These are phyloP conservation scores for Hanseniaspora mollemarum DNA, from an alignment of 805 yeast species.

Conservation along the genomic window DNA sequence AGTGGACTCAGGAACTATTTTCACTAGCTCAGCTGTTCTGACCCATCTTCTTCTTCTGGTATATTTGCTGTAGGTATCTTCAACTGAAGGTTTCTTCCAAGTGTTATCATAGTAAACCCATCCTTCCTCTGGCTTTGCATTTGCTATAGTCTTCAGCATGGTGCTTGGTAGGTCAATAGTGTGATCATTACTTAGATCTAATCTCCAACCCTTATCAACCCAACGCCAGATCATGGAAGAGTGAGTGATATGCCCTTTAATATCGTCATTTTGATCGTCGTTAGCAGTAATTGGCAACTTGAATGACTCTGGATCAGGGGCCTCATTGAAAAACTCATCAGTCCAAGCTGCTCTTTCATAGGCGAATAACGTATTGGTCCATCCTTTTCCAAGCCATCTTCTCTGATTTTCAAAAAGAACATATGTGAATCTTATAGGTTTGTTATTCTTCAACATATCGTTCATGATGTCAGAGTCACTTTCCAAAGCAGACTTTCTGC, in stretches of 20 bases:
- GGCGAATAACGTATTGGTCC: slow-evolving; percentile 85
- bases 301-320: slow-evolving; percentile 64
- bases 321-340: slow-evolving; percentile 84
- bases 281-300: slow-evolving; percentile 44
- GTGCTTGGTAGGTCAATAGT: slow-evolving; percentile 59
- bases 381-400: slow-evolving; percentile 94
- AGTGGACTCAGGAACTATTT: slow-evolving; percentile 16
- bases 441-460: slow-evolving; percentile 18
- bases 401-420: slow-evolving; percentile 91
- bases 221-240: slow-evolving; percentile 80
- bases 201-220: slow-evolving; percentile 87
- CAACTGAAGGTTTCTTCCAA: slow-evolving; percentile 85
- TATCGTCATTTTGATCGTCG: slow-evolving; percentile 38
- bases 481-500: slow-evolving; percentile 20
- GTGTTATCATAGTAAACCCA: slow-evolving; percentile 82
- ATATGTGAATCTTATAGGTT: slow-evolving; percentile 72
- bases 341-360: slow-evolving; percentile 97
- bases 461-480: slow-evolving; percentile 26
- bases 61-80: slow-evolving; percentile 77
- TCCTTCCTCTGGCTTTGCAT: slow-evolving; percentile 73
- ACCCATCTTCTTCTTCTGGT: slow-evolving; percentile 95
- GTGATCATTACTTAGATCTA: slow-evolving; percentile 82
- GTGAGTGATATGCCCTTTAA: neutral
- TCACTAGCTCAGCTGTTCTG: slow-evolving; percentile 76
- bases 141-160: slow-evolving; percentile 43